Conservation (phyloP, 768 basidiomycete genomes). For the Gymnopilus junonius region DNA sequence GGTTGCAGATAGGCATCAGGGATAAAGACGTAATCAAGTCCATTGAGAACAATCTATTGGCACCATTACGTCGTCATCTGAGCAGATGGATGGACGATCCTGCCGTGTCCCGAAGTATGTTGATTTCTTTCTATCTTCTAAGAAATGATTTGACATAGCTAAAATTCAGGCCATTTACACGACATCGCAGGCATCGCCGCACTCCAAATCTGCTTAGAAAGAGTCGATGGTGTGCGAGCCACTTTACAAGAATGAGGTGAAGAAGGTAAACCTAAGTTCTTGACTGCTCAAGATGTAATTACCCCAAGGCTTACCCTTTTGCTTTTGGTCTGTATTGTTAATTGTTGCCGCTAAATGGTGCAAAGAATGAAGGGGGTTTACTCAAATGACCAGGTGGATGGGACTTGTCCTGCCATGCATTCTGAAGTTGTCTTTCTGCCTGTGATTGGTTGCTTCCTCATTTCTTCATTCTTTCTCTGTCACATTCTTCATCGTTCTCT, state of each 20-base stretch:
- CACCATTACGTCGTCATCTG: conserved; percentile 46
- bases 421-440: too few species aligned
- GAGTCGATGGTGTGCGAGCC: conserved; percentile 45
- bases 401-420: too few species aligned
- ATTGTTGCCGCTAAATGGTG: too few species aligned
- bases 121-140: conserved; percentile 1
- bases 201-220: conserved; percentile 51
- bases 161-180: conserved; percentile 32
- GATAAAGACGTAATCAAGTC: conserved; percentile 46
- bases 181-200: conserved; percentile 45
- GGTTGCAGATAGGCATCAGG: conserved; percentile 54
- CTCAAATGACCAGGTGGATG: too few species aligned
- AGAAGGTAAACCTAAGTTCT: background rate
- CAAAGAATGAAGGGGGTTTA: too few species aligned
- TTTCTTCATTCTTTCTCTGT: too few species aligned
- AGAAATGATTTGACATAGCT: background rate
- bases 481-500: too few species aligned
- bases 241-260: background rate
- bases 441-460: too few species aligned
- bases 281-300: too few species aligned
- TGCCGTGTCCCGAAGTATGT: conserved; percentile 28
- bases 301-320: too few species aligned
- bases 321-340: too few species aligned
- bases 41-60: conserved; percentile 48
- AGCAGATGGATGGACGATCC: conserved; percentile 34